Conservation (phyloP, 2,329 filamentous ascomycete species). For the Aureobasidium namibiae region DNA sequence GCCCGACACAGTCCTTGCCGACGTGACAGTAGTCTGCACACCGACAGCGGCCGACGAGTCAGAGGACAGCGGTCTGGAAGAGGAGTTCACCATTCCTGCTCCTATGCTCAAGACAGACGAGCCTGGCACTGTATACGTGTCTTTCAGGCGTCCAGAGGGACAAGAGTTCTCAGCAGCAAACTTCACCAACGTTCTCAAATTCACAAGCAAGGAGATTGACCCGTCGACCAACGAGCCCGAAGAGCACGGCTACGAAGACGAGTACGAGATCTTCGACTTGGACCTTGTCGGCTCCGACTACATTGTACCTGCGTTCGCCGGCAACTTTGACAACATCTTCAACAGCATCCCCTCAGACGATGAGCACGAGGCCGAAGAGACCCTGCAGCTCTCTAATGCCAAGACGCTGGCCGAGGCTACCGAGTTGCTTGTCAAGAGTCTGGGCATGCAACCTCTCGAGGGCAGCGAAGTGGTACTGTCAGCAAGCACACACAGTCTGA, state of each 20-base stretch:
- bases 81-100: slow-evolving; percentile 89
- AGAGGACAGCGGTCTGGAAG: slow-evolving; percentile 58
- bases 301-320: slow-evolving; percentile 83
- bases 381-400: slow-evolving; percentile 74
- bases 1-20: slow-evolving; percentile 79
- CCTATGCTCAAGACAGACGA: slow-evolving; percentile 75
- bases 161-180: slow-evolving; percentile 67
- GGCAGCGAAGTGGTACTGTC: slow-evolving; percentile 86
- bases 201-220: slow-evolving; percentile 96
- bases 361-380: slow-evolving; percentile 86
- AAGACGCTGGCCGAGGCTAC: slow-evolving; percentile 96
- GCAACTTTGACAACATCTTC: slow-evolving; percentile 94
- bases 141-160: slow-evolving; percentile 80
- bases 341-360: slow-evolving; percentile 68
- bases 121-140: slow-evolving; percentile 89
- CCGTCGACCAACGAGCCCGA: slow-evolving; percentile 89
- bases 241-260: slow-evolving; percentile 87
- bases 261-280: slow-evolving; percentile 93
- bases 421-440: slow-evolving; percentile 74
- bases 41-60: slow-evolving; percentile 80
- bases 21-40: slow-evolving; percentile 74
- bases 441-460: slow-evolving; percentile 89
- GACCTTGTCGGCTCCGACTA: slow-evolving; percentile 90
- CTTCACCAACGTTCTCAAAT: slow-evolving; percentile 91
- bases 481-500: slow-evolving; percentile 85